Percentiles rank a stretch among this genome's conserved stretches.
Conservation (phyloP, 345 rosid species). For the Eutrema heterophyllum region DNA sequence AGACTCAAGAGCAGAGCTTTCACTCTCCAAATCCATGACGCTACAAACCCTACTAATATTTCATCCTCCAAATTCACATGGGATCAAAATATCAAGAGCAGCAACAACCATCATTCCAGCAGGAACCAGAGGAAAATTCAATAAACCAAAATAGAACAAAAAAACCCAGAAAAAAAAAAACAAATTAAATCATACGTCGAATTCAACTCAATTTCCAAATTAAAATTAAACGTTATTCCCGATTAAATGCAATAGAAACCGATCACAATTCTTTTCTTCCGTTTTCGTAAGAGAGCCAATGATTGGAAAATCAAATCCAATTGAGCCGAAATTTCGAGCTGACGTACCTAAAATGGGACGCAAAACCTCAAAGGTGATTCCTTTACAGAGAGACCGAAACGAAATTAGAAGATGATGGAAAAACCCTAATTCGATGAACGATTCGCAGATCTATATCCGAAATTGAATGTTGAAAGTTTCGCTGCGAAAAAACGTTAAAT, state of each 20-base stretch:
- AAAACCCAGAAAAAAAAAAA: conserved; percentile 27
- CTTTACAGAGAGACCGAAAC: conserved; percentile 27
- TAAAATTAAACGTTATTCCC: not conserved
- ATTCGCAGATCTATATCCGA: conserved; percentile 35
- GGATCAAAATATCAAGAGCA: conserved; percentile 57
- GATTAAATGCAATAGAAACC: not conserved
- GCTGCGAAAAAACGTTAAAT: conserved; percentile 5
- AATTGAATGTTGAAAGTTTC: conserved; percentile 17
- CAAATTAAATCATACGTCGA: not conserved
- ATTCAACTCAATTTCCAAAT: not conserved
- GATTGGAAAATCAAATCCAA: conserved; percentile 8
- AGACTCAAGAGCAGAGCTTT: conserved; percentile 40
- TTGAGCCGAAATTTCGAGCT: not conserved
- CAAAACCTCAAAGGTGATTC: conserved; percentile 22
- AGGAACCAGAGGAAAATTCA: conserved; percentile 30
- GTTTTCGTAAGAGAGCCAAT: not conserved
- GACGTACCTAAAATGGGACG: conserved; percentile 39
- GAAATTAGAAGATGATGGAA: conserved; percentile 16
- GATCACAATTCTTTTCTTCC: not conserved
- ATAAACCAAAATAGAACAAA: not conserved
- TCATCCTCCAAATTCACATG: conserved; percentile 14
- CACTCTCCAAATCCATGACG: conserved; percentile 45
- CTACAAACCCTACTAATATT: not conserved
- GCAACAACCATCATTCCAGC: conserved; percentile 51
- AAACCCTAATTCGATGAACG: conserved; percentile 40